Base-by-base conservation (phyloP, 139 green algal species). In the Monoraphidium neglectum region DNA sequence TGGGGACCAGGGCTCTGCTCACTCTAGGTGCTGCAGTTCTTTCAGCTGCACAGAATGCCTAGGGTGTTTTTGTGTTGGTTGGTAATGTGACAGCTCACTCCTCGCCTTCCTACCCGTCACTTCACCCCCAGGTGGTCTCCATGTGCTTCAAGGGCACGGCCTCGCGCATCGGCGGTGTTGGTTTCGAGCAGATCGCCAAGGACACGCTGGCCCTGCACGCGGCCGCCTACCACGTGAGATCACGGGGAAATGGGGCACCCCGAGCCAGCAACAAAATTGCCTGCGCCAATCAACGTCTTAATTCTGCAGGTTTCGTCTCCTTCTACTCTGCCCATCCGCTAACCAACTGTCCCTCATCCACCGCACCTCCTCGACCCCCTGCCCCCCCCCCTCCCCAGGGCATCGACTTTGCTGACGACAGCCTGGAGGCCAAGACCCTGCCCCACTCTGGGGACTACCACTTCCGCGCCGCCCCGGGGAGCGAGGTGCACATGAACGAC, bases 131-230 rank as follows among this genome's bases (percentile, higher is more conserved):
- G 28, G 94, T 98, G 18, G 84, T 98, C 4, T 76, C 86, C 56
- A 49, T 81, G n/a, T 98, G 92, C 90, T 98, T 98, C 82, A 82
- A 76, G 61, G 92, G 93, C 71, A 98, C 95, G 6, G 78, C 95
- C 63, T 91, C 76, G 26, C 89, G 95, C 77, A 92, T 98, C 61
- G 90, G 83, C 36, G 92, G 91, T 61, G 82, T 88, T 2, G 76
- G 72, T 56, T 94, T 92, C 59, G 61, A 83, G 51, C 83, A 83
- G 76, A 80, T 83, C 76, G 90, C 81, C n/a, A 32, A 16, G 12
- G 94, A 98, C 82, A 65, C 80, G 57, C 79, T 98, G 68, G 18
- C 57, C 1, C 81, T 97, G 80, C 94, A 98, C 76, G 70, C 77
- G 2, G 33, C 79, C 23, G 94, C 86, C 3, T 98, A 90, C 76